Conservation (phyloP, 1,284 basidiomycete species). For the Austroboletus rostrupii region DNA sequence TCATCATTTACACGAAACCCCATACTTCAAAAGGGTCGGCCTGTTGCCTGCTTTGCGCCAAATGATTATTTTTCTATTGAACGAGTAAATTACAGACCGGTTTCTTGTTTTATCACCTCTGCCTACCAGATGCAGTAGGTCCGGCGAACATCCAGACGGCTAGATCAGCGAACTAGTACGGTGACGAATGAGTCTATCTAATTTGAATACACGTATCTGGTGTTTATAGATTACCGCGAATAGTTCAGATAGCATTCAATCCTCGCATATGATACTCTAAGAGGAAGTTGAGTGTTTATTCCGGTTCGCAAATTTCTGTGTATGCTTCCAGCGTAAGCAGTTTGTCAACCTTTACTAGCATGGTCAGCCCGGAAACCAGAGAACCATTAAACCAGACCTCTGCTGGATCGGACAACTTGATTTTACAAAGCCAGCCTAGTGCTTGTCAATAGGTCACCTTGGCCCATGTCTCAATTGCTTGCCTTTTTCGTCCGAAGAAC, state of each 20-base stretch:
- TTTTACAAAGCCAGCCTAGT: slow-evolving; percentile 93
- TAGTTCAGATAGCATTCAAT: neutral
- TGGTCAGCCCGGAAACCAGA: neutral
- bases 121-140: no score
- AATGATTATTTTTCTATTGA: no score
- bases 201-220: slow-evolving; percentile 10
- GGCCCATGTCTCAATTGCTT: slow-evolving; percentile 22
- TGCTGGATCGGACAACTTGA: slow-evolving; percentile 74
- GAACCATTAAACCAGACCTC: slow-evolving; percentile 58
- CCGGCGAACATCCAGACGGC: neutral
- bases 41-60: no score
- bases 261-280: neutral
- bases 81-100: neutral
- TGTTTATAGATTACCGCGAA: slow-evolving; percentile 2
- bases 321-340: slow-evolving; percentile 81
- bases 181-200: no score
- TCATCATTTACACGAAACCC: no score
- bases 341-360: slow-evolving; percentile 53
- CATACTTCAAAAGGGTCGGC: no score
- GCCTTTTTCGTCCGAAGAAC: slow-evolving; percentile 85
- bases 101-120: no score
- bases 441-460: neutral
- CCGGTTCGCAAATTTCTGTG: slow-evolving; percentile 64
- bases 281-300: slow-evolving; percentile 32
- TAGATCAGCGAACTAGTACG: no score